A percentile compares a stretch with the other conserved stretches of the same genome.
These are phyloP conservation scores for Huntiella moniliformis DNA, from an alignment of 2,329 filamentous ascomycete species.

Conservation along the genomic window DNA sequence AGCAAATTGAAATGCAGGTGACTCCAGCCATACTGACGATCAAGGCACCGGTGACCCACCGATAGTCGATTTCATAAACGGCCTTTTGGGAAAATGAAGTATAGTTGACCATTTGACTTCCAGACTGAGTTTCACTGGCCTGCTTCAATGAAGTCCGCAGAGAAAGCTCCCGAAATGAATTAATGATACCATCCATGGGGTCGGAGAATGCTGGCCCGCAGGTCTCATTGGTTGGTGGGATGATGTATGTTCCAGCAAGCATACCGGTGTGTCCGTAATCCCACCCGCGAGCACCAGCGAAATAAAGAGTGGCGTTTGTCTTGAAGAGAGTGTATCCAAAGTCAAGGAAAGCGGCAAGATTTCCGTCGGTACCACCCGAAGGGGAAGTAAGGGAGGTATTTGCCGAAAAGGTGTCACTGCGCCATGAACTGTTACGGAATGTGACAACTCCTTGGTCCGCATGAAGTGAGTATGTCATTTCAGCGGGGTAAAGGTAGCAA, in stretches of 20 bases:
- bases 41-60: constrained; percentile 9
- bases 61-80: constrained; percentile 10
- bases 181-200: constrained; percentile 10
- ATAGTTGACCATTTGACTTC: constrained; percentile 8
- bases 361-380: constrained; percentile 7
- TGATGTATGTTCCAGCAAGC: constrained; percentile 9
- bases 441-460: constrained; percentile 3
- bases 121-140: constrained; percentile 2
- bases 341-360: constrained; percentile 9
- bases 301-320: constrained; percentile 5
- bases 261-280: constrained; percentile 8
- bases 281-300: constrained; percentile 10
- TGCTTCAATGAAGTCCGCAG: constrained; percentile 6
- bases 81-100: constrained; percentile 9
- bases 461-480: constrained; percentile 8
- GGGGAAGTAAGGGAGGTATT: constrained; percentile 5
- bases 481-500: constrained; percentile 9
- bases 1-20: constrained; percentile 1
- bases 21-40: constrained; percentile 8
- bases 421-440: constrained; percentile 9
- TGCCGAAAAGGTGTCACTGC: constrained; percentile 4
- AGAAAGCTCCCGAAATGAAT: constrained; percentile 8
- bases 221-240: neutral
- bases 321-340: constrained; percentile 8
- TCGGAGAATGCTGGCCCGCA: constrained; percentile 10